These are phyloP conservation scores for Chrysochromulina parva DNA, from an alignment of 78 protist species.

Conservation along the genomic window DNA sequence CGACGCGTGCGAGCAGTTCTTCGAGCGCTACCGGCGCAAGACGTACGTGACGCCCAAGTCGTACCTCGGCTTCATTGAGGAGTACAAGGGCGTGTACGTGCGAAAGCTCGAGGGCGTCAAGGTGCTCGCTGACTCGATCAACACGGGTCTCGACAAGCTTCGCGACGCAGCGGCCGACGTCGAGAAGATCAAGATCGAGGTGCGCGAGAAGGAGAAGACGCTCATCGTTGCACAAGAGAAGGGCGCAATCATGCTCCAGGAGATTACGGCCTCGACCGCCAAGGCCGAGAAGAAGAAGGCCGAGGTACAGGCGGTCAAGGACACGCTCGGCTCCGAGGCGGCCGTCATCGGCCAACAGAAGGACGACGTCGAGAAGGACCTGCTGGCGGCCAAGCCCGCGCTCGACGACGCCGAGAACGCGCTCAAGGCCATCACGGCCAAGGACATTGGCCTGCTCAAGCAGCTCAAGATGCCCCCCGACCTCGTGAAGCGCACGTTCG, in stretches of 20 bases:
- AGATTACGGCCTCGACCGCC: constrained; percentile 60
- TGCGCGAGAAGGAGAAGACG: constrained; percentile 69
- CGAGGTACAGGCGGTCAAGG: constrained; percentile 61
- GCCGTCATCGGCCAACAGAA: constrained; percentile 59
- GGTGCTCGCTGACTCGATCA: constrained; percentile 55
- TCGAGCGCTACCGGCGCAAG: constrained; percentile 74
- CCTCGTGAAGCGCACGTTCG: constrained; percentile 77
- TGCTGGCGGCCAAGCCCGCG: constrained; percentile 72
- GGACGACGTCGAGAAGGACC: constrained; percentile 74
- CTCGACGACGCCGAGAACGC: constrained; percentile 78
- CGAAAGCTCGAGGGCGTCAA: constrained; percentile 62
- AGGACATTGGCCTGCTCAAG: constrained; percentile 70
- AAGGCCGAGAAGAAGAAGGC: constrained; percentile 74
- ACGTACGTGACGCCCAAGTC: constrained; percentile 89
- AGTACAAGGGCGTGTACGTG: constrained; percentile 67
- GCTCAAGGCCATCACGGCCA: constrained; percentile 66
- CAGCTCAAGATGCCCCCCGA: constrained; percentile 75
- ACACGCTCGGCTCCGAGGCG: constrained; percentile 47
- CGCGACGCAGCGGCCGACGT: constrained; percentile 71
- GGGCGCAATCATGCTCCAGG: constrained; percentile 63
- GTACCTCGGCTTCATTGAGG: constrained; percentile 77
- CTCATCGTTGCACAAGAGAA: constrained; percentile 63
- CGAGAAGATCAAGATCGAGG: constrained; percentile 70
- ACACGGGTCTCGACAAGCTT: constrained; percentile 82
- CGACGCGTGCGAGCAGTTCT: constrained; percentile 66